Percentiles rank a stretch among this genome's conserved stretches.
Conservation (phyloP, 176 grass and related monocot species). For the Elymus sibiricus region DNA sequence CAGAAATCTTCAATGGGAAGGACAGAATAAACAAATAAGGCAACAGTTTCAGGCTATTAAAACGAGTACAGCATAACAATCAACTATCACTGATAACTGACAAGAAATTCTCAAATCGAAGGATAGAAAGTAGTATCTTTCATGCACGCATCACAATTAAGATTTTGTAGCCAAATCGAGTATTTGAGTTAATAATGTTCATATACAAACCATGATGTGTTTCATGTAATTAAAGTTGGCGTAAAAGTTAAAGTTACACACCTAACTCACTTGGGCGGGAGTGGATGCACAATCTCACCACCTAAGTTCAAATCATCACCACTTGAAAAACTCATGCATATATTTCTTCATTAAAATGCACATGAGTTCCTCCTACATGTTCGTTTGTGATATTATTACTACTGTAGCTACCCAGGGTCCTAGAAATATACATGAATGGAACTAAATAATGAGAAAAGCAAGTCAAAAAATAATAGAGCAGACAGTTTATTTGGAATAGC, state of each 20-base stretch:
- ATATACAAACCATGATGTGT: slow-evolving; percentile 16
- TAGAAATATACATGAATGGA: neutral
- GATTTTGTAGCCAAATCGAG: neutral
- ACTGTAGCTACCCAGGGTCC: neutral
- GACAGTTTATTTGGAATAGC: neutral
- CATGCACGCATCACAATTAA: slow-evolving; percentile 18
- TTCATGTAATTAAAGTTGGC: neutral
- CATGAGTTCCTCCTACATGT: neutral
- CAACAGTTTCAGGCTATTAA: slow-evolving; percentile 6
- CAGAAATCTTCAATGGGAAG: slow-evolving; percentile 69
- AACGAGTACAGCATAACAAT: slow-evolving; percentile 12
- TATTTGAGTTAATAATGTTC: neutral
- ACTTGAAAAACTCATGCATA: neutral
- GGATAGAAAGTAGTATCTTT: neutral
- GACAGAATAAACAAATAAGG: slow-evolving; percentile 20
- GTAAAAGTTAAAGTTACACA: neutral
- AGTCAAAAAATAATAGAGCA: neutral
- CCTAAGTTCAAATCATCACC: neutral
- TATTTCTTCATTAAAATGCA: neutral
- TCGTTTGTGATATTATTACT: neutral
- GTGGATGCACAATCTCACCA: neutral
- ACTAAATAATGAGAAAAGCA: neutral
- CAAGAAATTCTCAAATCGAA: neutral
- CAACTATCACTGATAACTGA: neutral
- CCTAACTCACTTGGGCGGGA: neutral